Evolutionary conservation across 2,329 filamentous ascomycete species (phyloP).

Genomic region (Penicillium brevicompactum): DNA sequence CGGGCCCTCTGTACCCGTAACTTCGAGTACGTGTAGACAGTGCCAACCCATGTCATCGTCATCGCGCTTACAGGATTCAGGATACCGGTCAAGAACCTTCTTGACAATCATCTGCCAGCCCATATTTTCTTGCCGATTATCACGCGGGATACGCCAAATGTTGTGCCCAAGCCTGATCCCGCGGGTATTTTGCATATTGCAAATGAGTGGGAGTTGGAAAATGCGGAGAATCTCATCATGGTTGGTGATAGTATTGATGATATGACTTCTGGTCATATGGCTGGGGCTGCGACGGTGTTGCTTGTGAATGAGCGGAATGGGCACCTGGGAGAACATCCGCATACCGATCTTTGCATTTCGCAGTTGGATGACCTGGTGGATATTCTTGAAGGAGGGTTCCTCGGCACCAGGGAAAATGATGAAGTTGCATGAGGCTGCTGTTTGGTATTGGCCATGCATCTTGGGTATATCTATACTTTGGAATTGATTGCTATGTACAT

Average conservation of each 20-base stretch:
- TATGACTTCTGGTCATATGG: slow-evolving; percentile 80
- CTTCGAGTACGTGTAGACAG: slow-evolving; percentile 64
- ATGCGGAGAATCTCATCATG: slow-evolving; percentile 46
- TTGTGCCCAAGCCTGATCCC: slow-evolving; percentile 77
- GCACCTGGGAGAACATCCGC: slow-evolving; percentile 68
- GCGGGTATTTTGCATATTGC: slow-evolving; percentile 88
- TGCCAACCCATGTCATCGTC: neutral
- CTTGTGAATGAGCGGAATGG: slow-evolving; percentile 80
- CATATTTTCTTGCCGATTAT: slow-evolving; percentile 76
- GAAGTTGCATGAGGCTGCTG: slow-evolving; percentile 8
- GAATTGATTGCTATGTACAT: neutral
- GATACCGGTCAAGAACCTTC: slow-evolving; percentile 46
- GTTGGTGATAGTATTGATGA: slow-evolving; percentile 84
- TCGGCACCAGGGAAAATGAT: slow-evolving; percentile 45
- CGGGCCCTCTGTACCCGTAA: slow-evolving; percentile 95
- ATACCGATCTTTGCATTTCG: slow-evolving; percentile 74
- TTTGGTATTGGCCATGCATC: neutral
- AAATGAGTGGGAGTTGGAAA: slow-evolving; percentile 67
- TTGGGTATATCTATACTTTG: neutral
- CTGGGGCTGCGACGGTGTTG: slow-evolving; percentile 88
- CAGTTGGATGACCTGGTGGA: slow-evolving; percentile 74
- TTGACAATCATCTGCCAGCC: slow-evolving; percentile 71
- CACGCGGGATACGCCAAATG: slow-evolving; percentile 72
- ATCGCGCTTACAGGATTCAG: slow-evolving; percentile 22
- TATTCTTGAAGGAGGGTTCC: slow-evolving; percentile 75